Conservation (phyloP, 129 eudicot species). For the sunflower (Helianthus annuus) region DNA sequence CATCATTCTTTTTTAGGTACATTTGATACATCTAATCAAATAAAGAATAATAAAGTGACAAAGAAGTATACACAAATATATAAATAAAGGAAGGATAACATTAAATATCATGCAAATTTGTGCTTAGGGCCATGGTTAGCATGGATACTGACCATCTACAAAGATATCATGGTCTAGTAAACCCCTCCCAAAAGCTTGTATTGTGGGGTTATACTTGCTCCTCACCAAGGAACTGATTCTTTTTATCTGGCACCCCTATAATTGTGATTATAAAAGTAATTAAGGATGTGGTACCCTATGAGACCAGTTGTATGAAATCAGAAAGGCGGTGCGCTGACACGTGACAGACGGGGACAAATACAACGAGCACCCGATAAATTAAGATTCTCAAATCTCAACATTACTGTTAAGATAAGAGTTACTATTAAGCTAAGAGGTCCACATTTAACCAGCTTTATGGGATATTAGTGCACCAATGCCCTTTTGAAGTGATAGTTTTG, state of each 20-base stretch:
- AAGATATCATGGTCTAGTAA: conserved; percentile 19
- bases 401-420: not conserved
- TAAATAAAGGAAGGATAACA: conserved; percentile 18
- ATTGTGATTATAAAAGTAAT: conserved; percentile 13
- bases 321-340: no score
- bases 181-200: conserved; percentile 12
- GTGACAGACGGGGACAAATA: no score
- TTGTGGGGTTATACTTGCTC: conserved; percentile 33
- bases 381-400: conserved; percentile 2
- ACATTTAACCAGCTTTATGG: not conserved
- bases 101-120: conserved; percentile 19
- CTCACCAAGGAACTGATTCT: conserved; percentile 34
- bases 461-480: not conserved
- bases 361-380: not conserved
- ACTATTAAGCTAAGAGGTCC: conserved; percentile 1
- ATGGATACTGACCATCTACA: not conserved
- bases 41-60: conserved; percentile 15
- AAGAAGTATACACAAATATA: conserved; percentile 8
- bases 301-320: no score
- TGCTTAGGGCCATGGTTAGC: conserved; percentile 39
- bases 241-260: conserved; percentile 33
- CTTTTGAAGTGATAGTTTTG: not conserved
- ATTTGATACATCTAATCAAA: conserved; percentile 16
- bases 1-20: conserved; percentile 17
- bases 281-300: conserved; percentile 25